A percentile compares a stretch with the other conserved stretches of the same genome.
Evolutionary conservation across 208 protist genomes (phyloP).

Genomic region (Acanthamoeba castellanii): DNA sequence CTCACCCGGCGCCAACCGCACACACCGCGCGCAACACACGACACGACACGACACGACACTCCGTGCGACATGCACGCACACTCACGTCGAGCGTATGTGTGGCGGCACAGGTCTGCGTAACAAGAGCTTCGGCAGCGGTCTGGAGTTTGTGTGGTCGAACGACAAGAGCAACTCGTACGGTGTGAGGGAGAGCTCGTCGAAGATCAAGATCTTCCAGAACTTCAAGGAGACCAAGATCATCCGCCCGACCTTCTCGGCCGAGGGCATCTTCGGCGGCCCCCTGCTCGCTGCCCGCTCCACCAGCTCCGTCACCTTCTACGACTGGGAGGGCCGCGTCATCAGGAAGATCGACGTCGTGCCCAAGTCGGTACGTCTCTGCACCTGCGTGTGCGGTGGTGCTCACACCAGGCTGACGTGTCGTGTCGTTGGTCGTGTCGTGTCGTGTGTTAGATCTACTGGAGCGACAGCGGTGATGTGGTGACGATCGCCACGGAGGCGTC

Average conservation of each 20-base stretch:
- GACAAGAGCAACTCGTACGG: conserved; percentile 90
- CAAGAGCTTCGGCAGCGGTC: conserved; percentile 96
- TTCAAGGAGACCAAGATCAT: conserved; percentile 96
- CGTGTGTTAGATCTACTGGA: conserved; percentile 92
- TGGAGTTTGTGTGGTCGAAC: conserved; percentile 97
- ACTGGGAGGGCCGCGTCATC: conserved; percentile 96
- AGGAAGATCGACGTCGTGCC: conserved; percentile 96
- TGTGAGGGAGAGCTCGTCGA: conserved; percentile 93
- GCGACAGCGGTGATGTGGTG: conserved; percentile 92
- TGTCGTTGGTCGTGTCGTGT: neutral
- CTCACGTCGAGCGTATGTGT: neutral
- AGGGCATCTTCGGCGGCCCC: conserved; percentile 89
- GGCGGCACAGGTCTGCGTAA: conserved; percentile 91
- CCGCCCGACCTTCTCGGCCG: conserved; percentile 88
- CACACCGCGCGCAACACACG: no score
- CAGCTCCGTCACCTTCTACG: conserved; percentile 96
- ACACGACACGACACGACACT: neutral
- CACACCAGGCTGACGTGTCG: neutral
- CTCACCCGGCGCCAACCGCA: no score
- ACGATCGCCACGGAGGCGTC: conserved; percentile 92
- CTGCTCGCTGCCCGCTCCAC: conserved; percentile 93
- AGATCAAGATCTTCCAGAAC: conserved; percentile 96
- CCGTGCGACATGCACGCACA: neutral
- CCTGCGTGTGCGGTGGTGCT: neutral
- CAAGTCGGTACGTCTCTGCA: conserved; percentile 88